Evolutionary conservation across 2,329 filamentous ascomycete species (phyloP).

Genomic region (Pyricularia grisea): DNA sequence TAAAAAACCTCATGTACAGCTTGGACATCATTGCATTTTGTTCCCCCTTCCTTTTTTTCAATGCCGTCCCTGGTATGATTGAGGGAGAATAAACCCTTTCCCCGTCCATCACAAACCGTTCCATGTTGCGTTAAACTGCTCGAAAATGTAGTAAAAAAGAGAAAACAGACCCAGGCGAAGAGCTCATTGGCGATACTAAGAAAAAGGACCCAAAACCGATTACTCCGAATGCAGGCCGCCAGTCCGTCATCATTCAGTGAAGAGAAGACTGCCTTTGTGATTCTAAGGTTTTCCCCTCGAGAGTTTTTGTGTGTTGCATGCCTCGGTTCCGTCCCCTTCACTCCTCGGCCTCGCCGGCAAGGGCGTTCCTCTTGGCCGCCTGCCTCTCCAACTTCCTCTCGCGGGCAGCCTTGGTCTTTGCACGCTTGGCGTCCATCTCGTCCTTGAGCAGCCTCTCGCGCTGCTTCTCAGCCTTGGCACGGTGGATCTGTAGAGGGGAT

Average conservation of each 20-base stretch:
- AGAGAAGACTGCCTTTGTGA: slow-evolving; percentile 9
- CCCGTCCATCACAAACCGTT: slow-evolving; percentile 1
- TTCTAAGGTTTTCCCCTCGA: slow-evolving; percentile 5
- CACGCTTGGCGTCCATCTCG: slow-evolving; percentile 99
- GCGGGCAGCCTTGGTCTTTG: slow-evolving; percentile 99
- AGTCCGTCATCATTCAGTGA: slow-evolving; percentile 35
- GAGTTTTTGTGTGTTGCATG: slow-evolving; percentile 4
- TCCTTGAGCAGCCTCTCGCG: slow-evolving; percentile 96
- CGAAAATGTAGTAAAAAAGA: slow-evolving; percentile 1
- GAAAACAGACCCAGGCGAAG: slow-evolving; percentile 6
- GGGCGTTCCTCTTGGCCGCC: slow-evolving; percentile 79
- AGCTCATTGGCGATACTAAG: slow-evolving; percentile 11
- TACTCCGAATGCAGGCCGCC: slow-evolving; percentile 47
- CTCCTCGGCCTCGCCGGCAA: slow-evolving; percentile 62
- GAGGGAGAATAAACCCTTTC: slow-evolving; percentile 24
- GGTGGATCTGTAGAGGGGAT: slow-evolving; percentile 70
- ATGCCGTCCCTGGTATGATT: slow-evolving; percentile 1
- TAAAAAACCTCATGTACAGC: not conserved
- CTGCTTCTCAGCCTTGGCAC: slow-evolving; percentile 98
- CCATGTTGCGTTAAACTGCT: slow-evolving; percentile 2
- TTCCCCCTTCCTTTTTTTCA: not conserved
- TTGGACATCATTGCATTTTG: not conserved
- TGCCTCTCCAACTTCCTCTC: slow-evolving; percentile 95
- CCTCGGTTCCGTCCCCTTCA: slow-evolving; percentile 19
- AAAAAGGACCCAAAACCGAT: slow-evolving; percentile 42